These are phyloP conservation scores for Sophora flavescens DNA, from an alignment of 306 rosid species.

Conservation along the genomic window DNA sequence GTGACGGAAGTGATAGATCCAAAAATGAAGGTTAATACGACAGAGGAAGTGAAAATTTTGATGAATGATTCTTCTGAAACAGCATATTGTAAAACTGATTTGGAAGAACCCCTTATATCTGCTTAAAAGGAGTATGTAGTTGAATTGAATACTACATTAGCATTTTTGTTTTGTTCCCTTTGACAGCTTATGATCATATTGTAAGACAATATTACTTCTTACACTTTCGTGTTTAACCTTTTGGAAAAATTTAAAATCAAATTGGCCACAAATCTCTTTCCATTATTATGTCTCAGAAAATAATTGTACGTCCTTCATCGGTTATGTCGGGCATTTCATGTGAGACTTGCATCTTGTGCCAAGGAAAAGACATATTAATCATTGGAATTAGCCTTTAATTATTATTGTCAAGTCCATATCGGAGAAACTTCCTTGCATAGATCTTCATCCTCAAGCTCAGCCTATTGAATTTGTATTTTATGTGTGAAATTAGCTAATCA, in stretches of 20 bases:
- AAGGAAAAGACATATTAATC: no score
- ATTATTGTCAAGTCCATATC: background rate
- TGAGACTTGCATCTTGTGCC: background rate
- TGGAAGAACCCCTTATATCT: slow-evolving; percentile 56
- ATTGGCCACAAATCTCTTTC: no score
- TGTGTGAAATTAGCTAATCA: no score
- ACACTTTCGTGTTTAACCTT: no score
- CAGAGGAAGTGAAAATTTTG: background rate
- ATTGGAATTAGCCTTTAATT: background rate
- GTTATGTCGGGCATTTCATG: background rate
- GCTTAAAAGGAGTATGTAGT: no score
- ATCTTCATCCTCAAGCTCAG: background rate
- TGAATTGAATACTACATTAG: no score
- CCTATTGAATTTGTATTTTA: no score
- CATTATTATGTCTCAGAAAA: no score
- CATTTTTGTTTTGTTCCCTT: background rate
- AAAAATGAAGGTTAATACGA: background rate
- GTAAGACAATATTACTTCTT: background rate
- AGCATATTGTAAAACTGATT: slow-evolving; percentile 37
- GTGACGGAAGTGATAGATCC: background rate
- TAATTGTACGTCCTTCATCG: no score
- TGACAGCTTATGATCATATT: background rate
- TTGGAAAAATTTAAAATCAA: no score
- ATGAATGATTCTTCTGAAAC: slow-evolving; percentile 7
- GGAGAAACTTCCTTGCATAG: background rate